Evolutionary conservation across 768 basidiomycete species (phyloP).

Genomic region (Lyophyllum atratum): DNA sequence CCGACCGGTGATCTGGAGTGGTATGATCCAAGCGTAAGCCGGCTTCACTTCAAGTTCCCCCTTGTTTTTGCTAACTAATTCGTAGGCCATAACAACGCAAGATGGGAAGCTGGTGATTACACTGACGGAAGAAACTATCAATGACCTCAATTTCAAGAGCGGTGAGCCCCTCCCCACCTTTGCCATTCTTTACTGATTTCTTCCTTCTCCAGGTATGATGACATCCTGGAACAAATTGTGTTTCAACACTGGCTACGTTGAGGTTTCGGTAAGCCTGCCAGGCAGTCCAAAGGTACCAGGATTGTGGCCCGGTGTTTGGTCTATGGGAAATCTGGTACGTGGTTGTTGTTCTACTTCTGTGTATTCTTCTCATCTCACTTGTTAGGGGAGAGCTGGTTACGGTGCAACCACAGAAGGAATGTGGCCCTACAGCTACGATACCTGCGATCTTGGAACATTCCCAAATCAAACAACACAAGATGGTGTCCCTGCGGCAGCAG

Average conservation of each 20-base stretch:
- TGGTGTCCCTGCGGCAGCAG: slow-evolving; percentile 58
- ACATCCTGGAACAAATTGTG: slow-evolving; percentile 95
- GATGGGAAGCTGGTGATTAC: slow-evolving; percentile 83
- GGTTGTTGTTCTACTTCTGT: neutral
- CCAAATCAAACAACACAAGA: slow-evolving; percentile 72
- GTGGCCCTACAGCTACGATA: slow-evolving; percentile 85
- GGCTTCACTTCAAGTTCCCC: neutral
- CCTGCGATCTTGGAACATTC: slow-evolving; percentile 87
- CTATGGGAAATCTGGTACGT: slow-evolving; percentile 72
- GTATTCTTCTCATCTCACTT: neutral
- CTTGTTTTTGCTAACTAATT: neutral
- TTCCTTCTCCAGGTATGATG: slow-evolving; percentile 53
- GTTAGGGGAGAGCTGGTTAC: slow-evolving; percentile 79
- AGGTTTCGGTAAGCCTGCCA: slow-evolving; percentile 77
- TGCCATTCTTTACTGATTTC: slow-evolving; percentile 8
- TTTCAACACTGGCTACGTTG: slow-evolving; percentile 91
- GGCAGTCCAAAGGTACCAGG: slow-evolving; percentile 63
- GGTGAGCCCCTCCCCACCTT: slow-evolving; percentile 50
- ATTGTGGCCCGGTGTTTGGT: slow-evolving; percentile 86
- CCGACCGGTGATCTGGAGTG: slow-evolving; percentile 81
- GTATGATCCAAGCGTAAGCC: slow-evolving; percentile 71
- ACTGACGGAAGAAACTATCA: slow-evolving; percentile 64
- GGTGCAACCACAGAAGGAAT: slow-evolving; percentile 88
- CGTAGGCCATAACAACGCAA: slow-evolving; percentile 67
- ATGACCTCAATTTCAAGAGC: slow-evolving; percentile 84